These are phyloP conservation scores for Simplicillium sp. DNA, from an alignment of 2,329 filamentous ascomycete genomes.

Conservation along the genomic window DNA sequence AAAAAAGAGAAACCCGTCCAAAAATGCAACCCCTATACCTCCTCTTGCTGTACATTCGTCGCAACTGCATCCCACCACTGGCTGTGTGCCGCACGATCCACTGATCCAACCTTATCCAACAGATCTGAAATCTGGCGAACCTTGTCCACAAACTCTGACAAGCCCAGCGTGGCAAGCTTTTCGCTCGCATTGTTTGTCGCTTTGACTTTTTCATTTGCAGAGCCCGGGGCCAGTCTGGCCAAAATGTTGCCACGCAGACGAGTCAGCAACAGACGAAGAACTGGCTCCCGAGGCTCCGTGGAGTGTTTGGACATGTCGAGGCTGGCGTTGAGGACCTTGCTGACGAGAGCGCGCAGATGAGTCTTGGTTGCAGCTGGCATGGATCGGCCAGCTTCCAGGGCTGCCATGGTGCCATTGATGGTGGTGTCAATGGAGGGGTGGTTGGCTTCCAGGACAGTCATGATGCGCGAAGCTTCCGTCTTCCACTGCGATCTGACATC, in stretches of 20 bases:
- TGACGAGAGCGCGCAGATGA: slow-evolving; percentile 48
- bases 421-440: slow-evolving; percentile 40
- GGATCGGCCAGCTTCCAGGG: slow-evolving; percentile 51
- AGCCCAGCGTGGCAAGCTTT: slow-evolving; percentile 56
- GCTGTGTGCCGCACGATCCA: slow-evolving; percentile 60
- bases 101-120: slow-evolving; percentile 52
- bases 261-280: slow-evolving; percentile 58
- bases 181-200: slow-evolving; percentile 61
- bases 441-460: slow-evolving; percentile 54
- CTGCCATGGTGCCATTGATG: slow-evolving; percentile 52
- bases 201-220: slow-evolving; percentile 60
- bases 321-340: slow-evolving; percentile 43
- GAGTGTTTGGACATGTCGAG: slow-evolving; percentile 31
- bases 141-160: slow-evolving; percentile 64
- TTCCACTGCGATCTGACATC: slow-evolving; percentile 74
- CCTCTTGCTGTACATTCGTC: slow-evolving; percentile 39
- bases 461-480: slow-evolving; percentile 61
- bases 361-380: slow-evolving; percentile 54
- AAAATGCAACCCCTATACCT: too few relatives aligned
- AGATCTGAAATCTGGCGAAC: slow-evolving; percentile 62
- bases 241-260: slow-evolving; percentile 59
- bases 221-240: slow-evolving; percentile 52
- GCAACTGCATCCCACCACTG: slow-evolving; percentile 62
- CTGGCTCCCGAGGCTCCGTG: slow-evolving; percentile 40
- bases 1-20: too few relatives aligned